These are phyloP conservation scores for Aquanectria penicillioides DNA, from an alignment of 2,329 filamentous ascomycete species.

Conservation along the genomic window DNA sequence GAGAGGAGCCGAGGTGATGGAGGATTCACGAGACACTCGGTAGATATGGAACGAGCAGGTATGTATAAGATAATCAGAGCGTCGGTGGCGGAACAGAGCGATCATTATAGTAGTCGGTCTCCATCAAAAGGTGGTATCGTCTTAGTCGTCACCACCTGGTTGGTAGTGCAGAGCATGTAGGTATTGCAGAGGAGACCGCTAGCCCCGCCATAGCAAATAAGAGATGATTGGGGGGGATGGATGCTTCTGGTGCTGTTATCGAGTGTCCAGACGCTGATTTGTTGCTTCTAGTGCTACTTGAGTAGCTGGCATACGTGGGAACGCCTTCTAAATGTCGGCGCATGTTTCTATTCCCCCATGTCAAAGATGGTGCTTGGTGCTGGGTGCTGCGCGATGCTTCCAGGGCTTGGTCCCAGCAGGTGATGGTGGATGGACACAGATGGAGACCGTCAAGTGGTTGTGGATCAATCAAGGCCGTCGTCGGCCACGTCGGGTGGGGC, in stretches of 20 bases:
- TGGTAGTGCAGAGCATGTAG: too few relatives aligned
- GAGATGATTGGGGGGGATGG: neutral
- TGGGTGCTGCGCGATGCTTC: conserved; percentile 17
- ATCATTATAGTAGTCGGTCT: neutral
- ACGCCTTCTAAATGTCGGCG: neutral
- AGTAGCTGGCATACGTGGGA: neutral
- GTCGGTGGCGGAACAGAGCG: neutral
- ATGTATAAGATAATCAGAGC: conserved; percentile 8
- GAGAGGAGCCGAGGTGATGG: neutral
- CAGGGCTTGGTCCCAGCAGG: conserved; percentile 29
- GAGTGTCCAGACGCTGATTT: neutral
- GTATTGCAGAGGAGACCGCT: too few relatives aligned
- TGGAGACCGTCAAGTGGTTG: conserved; percentile 1
- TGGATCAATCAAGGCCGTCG: conserved; percentile 8
- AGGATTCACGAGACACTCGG: conserved; percentile 2
- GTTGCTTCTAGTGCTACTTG: neutral
- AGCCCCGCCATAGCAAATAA: too few relatives aligned
- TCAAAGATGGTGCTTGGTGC: conserved; percentile 23
- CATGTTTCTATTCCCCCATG: conserved; percentile 20
- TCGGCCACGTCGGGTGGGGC: conserved; percentile 5
- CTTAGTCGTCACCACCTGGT: neutral
- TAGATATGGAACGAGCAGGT: neutral
- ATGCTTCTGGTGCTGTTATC: conserved; percentile 2
- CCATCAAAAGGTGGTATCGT: conserved; percentile 7
- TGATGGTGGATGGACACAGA: conserved; percentile 28